phyloP scores from a whole-genome alignment of 2,329 filamentous ascomycete genomes.

The Decorospora gaudefroyi region DNA sequence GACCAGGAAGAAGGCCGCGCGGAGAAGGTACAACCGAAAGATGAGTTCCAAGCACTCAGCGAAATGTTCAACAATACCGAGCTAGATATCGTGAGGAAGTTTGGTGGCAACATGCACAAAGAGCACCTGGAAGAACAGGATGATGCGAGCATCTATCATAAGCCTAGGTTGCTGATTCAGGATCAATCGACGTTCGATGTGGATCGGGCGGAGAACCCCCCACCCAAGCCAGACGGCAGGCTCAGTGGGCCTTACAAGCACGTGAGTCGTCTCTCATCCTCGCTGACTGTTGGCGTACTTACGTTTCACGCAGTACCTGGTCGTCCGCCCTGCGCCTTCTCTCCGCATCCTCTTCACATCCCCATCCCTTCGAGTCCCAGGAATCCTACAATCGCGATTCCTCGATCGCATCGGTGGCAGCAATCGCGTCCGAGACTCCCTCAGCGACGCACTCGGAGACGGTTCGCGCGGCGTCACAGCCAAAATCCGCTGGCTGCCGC shows the following conservation, averaged over 20 bases:
- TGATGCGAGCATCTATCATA: conserved; percentile 41
- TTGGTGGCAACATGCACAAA: conserved; percentile 67
- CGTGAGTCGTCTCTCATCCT: conserved; percentile 48
- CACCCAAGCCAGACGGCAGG: conserved; percentile 31
- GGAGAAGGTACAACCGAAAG: conserved; percentile 50
- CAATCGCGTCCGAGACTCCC: conserved; percentile 57
- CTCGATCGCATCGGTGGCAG: conserved; percentile 57
- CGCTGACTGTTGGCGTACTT: background rate
- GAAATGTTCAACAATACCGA: conserved; percentile 73
- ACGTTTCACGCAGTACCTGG: conserved; percentile 49
- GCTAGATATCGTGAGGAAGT: conserved; percentile 65
- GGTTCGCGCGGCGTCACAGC: conserved; percentile 71
- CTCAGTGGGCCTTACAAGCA: conserved; percentile 61
- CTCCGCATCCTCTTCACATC: conserved; percentile 57
- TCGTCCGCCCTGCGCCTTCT: conserved; percentile 54
- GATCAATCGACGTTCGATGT: conserved; percentile 49
- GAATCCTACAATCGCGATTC: conserved; percentile 56
- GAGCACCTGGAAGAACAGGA: conserved; percentile 57
- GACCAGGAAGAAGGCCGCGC: conserved; percentile 41
- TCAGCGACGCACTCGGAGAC: conserved; percentile 65
- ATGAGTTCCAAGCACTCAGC: conserved; percentile 67
- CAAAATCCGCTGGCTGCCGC: conserved; percentile 69
- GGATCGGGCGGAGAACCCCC: conserved; percentile 20
- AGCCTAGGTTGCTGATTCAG: conserved; percentile 56
- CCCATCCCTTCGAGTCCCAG: conserved; percentile 55